phyloP scores from a whole-genome alignment of 2,329 filamentous ascomycete genomes.

The Didymella pomorum region DNA sequence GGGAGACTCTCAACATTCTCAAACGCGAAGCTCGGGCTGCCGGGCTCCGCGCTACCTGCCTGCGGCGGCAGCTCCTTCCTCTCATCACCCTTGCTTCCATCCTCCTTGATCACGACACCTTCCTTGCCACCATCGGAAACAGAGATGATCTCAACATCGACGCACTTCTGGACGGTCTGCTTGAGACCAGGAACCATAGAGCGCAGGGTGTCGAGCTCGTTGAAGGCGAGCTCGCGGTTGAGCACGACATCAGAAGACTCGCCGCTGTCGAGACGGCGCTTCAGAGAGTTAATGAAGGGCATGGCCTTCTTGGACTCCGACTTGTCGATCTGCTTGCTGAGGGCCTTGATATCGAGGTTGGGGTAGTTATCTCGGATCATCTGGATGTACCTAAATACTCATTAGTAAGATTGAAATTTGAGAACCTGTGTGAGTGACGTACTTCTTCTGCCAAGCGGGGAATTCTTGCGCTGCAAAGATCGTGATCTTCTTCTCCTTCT shows the following conservation, averaged over 20 bases:
- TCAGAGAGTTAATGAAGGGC: conserved; percentile 90
- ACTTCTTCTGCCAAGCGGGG: conserved; percentile 91
- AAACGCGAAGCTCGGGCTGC: conserved; percentile 82
- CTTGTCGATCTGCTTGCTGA: conserved; percentile 81
- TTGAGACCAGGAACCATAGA: conserved; percentile 83
- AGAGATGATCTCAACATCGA: conserved; percentile 73
- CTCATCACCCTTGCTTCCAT: conserved; percentile 65
- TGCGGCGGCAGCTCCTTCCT: conserved; percentile 64
- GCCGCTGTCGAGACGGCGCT: conserved; percentile 75
- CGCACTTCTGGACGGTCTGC: conserved; percentile 74
- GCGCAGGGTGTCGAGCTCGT: conserved; percentile 77
- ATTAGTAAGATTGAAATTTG: conserved; percentile 2
- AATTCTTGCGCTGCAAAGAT: conserved; percentile 83
- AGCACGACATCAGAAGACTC: conserved; percentile 77
- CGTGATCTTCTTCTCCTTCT: conserved; percentile 88
- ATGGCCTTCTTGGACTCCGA: conserved; percentile 97
- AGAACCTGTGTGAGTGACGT: conserved; percentile 53
- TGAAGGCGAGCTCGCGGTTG: conserved; percentile 83
- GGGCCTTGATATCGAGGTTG: conserved; percentile 79
- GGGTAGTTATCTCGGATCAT: conserved; percentile 40
- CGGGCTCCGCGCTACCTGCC: conserved; percentile 81
- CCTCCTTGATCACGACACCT: conserved; percentile 63
- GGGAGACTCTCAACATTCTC: conserved; percentile 69
- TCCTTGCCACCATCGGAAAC: conserved; percentile 75
- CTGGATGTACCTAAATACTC: conserved; percentile 39